Evolutionary conservation across 1,139 yeast species (phyloP), one percentile per base, ranked within the genome.

Genomic region (Magnusiomyces tetraspermus): DNA sequence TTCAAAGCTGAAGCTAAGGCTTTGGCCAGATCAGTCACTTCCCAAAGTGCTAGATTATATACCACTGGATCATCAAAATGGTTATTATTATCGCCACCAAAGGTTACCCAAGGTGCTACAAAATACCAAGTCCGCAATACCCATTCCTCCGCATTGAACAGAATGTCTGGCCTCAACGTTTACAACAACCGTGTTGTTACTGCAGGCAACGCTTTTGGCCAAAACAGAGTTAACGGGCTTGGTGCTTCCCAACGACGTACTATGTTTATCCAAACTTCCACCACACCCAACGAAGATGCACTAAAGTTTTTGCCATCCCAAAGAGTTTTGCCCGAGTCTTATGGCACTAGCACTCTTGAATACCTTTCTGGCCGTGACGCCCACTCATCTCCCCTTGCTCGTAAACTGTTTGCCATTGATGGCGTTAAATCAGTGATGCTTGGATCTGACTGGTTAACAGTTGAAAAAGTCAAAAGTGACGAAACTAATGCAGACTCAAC

Each of bases 281-380:
- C 85, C 2, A 92, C 98, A 0, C 98, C 98, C 2, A 92, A 92
- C 63, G 90, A 82, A 43, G 86, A 92, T 67, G 97, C 98, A 0
- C 72, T 92, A 56, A 92, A 92, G 70, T 92, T 89, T 56, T 70
- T 87, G 23, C 97, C 98, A 1, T 76, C 85, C 6, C 81, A 78
- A 49, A 73, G 76, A 51, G 76, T 80, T 17, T 69, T 80, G 3
- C 82, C 81, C 23, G 71, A 70, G 15, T 71, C 71, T 17, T 59
- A 62, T 23, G 67, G 65, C 40, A 73, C 79, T 15, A n/a, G 24
- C 13, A 58, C 64, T 6, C 65, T 73, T 62, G 83, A 87, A 71
- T 83, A 83, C 66, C 73, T 88, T 28, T 76, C 82, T 53, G 80
- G 96, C 5, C 69, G 85, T 55, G 82, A 82, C 63, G 81, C 92